Conservation (phyloP, 805 yeast species). For the Suhomyces sp. region DNA sequence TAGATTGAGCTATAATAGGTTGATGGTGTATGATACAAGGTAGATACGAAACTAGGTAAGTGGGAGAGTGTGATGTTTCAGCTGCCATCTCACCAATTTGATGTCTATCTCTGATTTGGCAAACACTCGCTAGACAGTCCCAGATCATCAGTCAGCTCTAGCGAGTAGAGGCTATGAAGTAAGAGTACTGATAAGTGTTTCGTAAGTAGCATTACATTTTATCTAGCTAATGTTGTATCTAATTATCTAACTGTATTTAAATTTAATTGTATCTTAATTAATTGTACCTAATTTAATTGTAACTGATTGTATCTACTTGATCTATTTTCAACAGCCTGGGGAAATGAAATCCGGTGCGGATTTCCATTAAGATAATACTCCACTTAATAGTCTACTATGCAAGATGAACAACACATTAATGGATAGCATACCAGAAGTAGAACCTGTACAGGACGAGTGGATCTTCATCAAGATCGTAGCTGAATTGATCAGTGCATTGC, state of each 20-base stretch:
- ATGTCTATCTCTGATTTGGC: no score
- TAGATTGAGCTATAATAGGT: background rate
- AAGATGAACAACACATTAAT: background rate
- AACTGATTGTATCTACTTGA: background rate
- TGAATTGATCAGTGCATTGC: conserved; percentile 10
- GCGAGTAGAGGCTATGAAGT: background rate
- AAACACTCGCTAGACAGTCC: background rate
- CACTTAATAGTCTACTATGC: background rate
- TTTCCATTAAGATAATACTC: no score
- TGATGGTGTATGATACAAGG: no score
- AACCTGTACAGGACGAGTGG: background rate
- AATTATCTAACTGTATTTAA: background rate
- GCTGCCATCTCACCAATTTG: no score
- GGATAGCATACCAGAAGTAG: background rate
- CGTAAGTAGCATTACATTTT: background rate
- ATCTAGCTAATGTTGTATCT: background rate
- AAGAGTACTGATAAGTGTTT: background rate
- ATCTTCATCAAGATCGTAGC: background rate
- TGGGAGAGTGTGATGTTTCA: no score
- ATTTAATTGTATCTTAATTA: background rate
- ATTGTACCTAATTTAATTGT: no score
- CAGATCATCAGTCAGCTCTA: background rate
- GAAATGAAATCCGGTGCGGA: no score
- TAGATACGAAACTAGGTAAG: no score
- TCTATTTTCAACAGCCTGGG: background rate